Conservation (phyloP, 2,329 filamentous ascomycete species). For the Aureobasidium sp. region DNA sequence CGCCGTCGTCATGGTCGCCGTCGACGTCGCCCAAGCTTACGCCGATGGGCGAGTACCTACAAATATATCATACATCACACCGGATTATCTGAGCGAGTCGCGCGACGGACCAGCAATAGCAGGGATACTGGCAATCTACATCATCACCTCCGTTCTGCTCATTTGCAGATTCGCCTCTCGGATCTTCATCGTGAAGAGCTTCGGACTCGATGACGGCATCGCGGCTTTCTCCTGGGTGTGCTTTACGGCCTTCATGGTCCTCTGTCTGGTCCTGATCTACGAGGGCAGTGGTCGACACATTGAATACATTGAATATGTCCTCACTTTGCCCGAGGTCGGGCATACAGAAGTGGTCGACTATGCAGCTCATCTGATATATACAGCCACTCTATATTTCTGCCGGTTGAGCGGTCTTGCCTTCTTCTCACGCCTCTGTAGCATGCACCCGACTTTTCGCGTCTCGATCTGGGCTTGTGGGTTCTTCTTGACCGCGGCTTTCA, state of each 20-base stretch:
- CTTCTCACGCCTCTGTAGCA: conserved; percentile 39
- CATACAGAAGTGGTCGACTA: conserved; percentile 42
- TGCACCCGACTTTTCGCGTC: conserved; percentile 29
- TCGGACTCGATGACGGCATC: conserved; percentile 33
- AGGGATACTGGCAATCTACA: conserved; percentile 32
- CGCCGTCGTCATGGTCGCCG: conserved; percentile 2
- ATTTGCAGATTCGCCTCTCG: conserved; percentile 29
- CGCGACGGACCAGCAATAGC: conserved; percentile 32
- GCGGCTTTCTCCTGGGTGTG: conserved; percentile 24
- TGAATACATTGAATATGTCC: conserved; percentile 39
- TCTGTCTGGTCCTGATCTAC: conserved; percentile 38
- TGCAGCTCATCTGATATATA: conserved; percentile 44
- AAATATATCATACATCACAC: conserved; percentile 26
- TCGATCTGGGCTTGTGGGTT: conserved; percentile 28
- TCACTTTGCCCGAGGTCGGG: conserved; percentile 34
- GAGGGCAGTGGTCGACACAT: conserved; percentile 42
- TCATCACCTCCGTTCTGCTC: conserved; percentile 29
- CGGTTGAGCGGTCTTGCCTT: conserved; percentile 45
- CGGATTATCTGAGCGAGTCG: conserved; percentile 29
- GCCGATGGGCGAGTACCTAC: conserved; percentile 28
- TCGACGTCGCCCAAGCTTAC: conserved; percentile 3
- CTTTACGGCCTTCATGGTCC: conserved; percentile 35
- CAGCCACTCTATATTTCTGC: conserved; percentile 41
- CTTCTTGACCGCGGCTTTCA: conserved; percentile 34
- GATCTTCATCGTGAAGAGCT: conserved; percentile 28